Conservation (phyloP, 179 eudicot species). For the Pouteria campechiana region DNA sequence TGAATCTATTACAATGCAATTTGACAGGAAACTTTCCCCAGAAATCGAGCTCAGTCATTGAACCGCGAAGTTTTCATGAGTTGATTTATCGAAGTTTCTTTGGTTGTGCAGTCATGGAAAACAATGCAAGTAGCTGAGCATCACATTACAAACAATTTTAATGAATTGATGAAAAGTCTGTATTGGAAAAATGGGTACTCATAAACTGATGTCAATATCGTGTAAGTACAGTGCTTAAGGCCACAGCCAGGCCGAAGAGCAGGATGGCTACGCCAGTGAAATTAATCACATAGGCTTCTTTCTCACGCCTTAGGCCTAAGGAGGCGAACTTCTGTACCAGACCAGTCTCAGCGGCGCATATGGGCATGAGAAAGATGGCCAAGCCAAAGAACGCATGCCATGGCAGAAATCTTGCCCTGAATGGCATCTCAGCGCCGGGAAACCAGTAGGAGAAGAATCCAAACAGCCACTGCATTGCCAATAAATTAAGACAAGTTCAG, state of each 20-base stretch:
- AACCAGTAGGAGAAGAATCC: constrained; percentile 30
- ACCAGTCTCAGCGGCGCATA: constrained; percentile 31
- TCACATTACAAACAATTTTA: too few relatives aligned
- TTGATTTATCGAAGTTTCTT: too few relatives aligned
- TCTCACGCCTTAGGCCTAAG: constrained; percentile 11
- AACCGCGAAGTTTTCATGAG: too few relatives aligned
- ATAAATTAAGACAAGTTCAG: too few relatives aligned
- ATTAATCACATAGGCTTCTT: constrained; percentile 39
- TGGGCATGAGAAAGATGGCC: constrained; percentile 30
- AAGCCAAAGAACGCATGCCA: constrained; percentile 46
- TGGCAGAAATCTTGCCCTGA: constrained; percentile 30
- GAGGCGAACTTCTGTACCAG: constrained; percentile 30
- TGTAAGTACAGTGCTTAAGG: constrained; percentile 17
- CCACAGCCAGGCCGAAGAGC: constrained; percentile 26
- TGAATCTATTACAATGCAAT: too few relatives aligned
- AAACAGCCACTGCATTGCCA: constrained; percentile 41
- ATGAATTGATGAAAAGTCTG: too few relatives aligned
- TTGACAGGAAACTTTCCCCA: too few relatives aligned
- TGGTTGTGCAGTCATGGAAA: too few relatives aligned
- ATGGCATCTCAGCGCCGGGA: constrained; percentile 21
- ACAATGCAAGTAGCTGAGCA: too few relatives aligned
- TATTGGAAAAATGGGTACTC: too few relatives aligned
- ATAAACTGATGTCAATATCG: too few relatives aligned
- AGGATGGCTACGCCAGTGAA: constrained; percentile 37
- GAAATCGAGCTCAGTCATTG: too few relatives aligned